Evolutionary conservation across 2,329 filamentous ascomycete species (phyloP), one percentile per base, ranked within the genome.

Genomic region (Neonectria coccinea): DNA sequence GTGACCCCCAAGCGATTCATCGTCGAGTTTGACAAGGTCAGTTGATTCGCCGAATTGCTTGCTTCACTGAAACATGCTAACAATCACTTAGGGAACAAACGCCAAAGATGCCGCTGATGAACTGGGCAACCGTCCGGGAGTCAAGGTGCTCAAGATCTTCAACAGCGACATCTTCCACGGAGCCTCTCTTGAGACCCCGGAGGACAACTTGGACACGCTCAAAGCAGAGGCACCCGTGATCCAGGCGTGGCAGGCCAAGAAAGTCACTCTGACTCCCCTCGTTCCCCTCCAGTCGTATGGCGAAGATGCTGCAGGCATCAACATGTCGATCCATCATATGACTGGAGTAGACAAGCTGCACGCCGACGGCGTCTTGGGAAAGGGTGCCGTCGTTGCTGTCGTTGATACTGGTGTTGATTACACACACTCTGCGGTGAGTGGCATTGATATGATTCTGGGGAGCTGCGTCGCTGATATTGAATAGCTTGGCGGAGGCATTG

Each of bases 401-500:
- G 48, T 51, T 33, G 48, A 51, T n/a, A 51, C 48, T 11, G 48
- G 48, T 14, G 48, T 51, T 33, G 48, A 51, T 33, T 51, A 51
- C 29, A 51, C 48, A 8, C 48, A 51, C 29, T 14, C 27, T 22
- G 48, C 48, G 2, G 48, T 51, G 29, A n/a, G 29, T 33, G 29
- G n/a, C 4, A 29, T 2, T 12, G 16, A 22, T 2, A 33, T 51
- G 29, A 20, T 7, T 20, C n/a, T 9, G n/a, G 12, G 14, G 11
- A 22, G 29, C 2, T 8, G 48, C 48, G 8, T 22, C n/a, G 11
- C 48, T 51, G 48, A 51, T n/a, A 14, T 20, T 68, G 29, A 55
- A 66, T 57, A 71, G 67, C 67, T 75, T 20, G 73, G 73, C 3
- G 72, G 73, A 5, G 68, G 73, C 29, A 70, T 71, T 51, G 73